Evolutionary conservation across 495 filamentous ascomycete species (phyloP).

Genomic region (Neurospora cerealis): DNA sequence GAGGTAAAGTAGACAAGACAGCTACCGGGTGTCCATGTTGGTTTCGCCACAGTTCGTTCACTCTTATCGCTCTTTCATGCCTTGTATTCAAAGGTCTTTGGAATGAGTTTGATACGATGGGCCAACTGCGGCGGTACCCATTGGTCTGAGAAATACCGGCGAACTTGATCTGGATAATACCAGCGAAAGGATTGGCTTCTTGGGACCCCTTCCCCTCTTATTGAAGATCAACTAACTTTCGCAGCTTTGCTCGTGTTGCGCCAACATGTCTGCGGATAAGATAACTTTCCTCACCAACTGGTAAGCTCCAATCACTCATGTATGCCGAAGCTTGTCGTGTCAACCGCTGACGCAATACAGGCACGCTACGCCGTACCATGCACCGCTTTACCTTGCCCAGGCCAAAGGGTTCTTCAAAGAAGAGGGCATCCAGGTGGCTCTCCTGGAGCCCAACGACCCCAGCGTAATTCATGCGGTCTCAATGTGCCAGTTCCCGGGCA

Average conservation of each 20-base stretch:
- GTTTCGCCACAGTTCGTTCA: neutral
- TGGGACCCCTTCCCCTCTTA: constrained; percentile 32
- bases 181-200: constrained; percentile 73
- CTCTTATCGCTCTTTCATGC: neutral
- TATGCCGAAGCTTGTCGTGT: constrained; percentile 3
- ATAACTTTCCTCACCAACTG: constrained; percentile 68
- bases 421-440: constrained; percentile 59
- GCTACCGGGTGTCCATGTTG: neutral
- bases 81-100: neutral
- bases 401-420: constrained; percentile 60
- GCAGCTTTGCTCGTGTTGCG: constrained; percentile 22
- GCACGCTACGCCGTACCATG: constrained; percentile 67
- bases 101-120: neutral
- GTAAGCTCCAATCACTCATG: constrained; percentile 25
- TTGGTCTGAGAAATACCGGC: constrained; percentile 34
- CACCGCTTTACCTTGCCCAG: constrained; percentile 60
- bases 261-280: constrained; percentile 63
- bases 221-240: constrained; percentile 23
- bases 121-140: neutral
- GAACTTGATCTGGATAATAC: constrained; percentile 81
- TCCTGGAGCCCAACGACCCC: constrained; percentile 63
- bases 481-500: neutral
- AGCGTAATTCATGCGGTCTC: constrained; percentile 25
- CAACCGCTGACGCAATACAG: constrained; percentile 25
- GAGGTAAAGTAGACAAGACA: neutral